Evolutionary conservation across 805 yeast genomes (phyloP), one percentile per base, ranked within the genome.

Genomic region (Candida loeiensis): DNA sequence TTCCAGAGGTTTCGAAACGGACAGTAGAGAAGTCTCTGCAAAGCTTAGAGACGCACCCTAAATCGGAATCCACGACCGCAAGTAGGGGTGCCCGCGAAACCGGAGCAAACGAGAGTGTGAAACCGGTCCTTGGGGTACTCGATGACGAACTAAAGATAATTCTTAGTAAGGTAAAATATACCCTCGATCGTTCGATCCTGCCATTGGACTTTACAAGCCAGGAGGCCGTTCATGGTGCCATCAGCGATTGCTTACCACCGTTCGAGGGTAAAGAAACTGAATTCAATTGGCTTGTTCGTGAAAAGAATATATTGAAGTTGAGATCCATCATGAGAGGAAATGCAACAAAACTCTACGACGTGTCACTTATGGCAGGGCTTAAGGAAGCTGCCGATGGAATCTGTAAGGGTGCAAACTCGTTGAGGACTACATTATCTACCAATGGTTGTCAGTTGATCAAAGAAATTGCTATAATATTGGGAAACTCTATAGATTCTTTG

Each of bases 211-310:
- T 28, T 56, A 55, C 9, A 54, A 58, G 26, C 49, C 35, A 46
- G 3, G 54, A 56, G 15, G 45, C 46, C 3, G 38, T 69, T 12
- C 34, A 46, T 24, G 44, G 40, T 12, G 38, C 46, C 3, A 20
- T 59, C 4, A 40, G 50, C 6, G 56, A 47, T 1, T 40, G 58
- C 31, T 8, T 33, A 1, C 60, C 64, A 1, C 48, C 50, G 11
- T 89, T 91, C 51, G 74, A 70, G 6, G 84, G 82, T 4, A 70
- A 82, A 52, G 99, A 93, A 58, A 84, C 95, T 0, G 99, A 93
- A 54, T 73, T 73, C 43, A 93, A 93, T 56, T 93, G 99, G 99
- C 61, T 68, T 16, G 49, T 53, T 0, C 72, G 99, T 53, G 96
- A 90, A 50, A 71, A 74, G 38, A 66, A 66, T 36, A 73, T 88